Conservation (phyloP, 2,329 filamentous ascomycete species). For the Beauveria scarabaeidicola region DNA sequence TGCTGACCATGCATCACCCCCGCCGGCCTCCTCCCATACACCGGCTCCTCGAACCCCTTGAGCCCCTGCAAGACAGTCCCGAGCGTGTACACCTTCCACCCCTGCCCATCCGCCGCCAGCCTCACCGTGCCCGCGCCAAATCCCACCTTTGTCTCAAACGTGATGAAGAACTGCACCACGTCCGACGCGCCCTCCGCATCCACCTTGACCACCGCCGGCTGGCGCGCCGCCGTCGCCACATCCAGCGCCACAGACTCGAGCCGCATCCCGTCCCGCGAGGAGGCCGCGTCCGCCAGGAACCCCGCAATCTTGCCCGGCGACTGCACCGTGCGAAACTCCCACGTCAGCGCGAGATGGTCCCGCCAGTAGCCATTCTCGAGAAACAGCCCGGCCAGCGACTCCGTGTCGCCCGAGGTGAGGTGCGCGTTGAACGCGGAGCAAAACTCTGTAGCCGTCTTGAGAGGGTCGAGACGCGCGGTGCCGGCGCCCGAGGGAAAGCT, state of each 20-base stretch:
- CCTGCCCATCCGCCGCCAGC: slow-evolving; percentile 10
- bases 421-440: not conserved
- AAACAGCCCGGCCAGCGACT: slow-evolving; percentile 21
- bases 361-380: slow-evolving; percentile 40
- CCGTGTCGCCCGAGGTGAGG: slow-evolving; percentile 12
- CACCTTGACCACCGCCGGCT: slow-evolving; percentile 3
- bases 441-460: not conserved
- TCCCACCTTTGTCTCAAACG: slow-evolving; percentile 14
- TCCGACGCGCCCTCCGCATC: slow-evolving; percentile 11
- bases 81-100: slow-evolving; percentile 50
- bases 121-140: slow-evolving; percentile 14
- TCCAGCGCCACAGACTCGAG: slow-evolving; percentile 2
- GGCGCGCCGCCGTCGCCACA: not conserved
- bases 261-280: slow-evolving; percentile 3
- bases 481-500: not conserved
- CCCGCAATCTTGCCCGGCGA: not conserved
- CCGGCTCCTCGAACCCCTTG: slow-evolving; percentile 38
- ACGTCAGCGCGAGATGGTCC: slow-evolving; percentile 44
- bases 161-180: slow-evolving; percentile 15
- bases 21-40: slow-evolving; percentile 34
- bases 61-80: slow-evolving; percentile 45
- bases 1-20: slow-evolving; percentile 36
- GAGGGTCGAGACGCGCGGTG: not conserved
- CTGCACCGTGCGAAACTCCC: slow-evolving; percentile 41
- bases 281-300: slow-evolving; percentile 8